Evolutionary conservation across 2,329 filamentous ascomycete genomes (phyloP).

Genomic region (Ophiostoma novo-ulmi): DNA sequence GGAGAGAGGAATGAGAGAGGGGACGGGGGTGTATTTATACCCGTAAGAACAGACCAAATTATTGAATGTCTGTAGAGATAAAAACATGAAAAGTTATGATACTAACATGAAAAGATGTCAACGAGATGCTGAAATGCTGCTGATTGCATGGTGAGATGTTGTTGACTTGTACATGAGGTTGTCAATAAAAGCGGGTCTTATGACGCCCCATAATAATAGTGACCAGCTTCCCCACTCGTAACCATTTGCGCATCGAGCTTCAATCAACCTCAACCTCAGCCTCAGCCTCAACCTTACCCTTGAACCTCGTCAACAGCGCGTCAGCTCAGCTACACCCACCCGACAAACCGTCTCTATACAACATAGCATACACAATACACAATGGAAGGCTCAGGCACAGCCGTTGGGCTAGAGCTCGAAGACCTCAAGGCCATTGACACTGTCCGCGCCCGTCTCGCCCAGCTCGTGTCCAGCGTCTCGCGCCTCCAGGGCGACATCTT

Average conservation of each 20-base stretch:
- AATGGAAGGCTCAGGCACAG: conserved; percentile 30
- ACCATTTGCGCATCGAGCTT: neutral
- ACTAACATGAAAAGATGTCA: neutral
- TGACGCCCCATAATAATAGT: neutral
- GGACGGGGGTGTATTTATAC: neutral
- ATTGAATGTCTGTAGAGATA: neutral
- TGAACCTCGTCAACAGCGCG: neutral
- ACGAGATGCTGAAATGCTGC: neutral
- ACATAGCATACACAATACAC: neutral
- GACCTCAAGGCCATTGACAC: conserved; percentile 66
- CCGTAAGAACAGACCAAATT: neutral
- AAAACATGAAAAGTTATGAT: neutral
- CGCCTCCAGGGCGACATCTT: conserved; percentile 59
- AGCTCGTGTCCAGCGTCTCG: conserved; percentile 63
- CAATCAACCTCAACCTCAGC: neutral
- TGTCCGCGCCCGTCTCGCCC: conserved; percentile 61
- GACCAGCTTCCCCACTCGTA: neutral
- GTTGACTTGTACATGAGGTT: neutral
- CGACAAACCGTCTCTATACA: neutral
- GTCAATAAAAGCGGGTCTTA: neutral
- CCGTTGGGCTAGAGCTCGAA: conserved; percentile 50
- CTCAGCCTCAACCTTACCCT: too few relatives aligned
- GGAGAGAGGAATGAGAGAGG: neutral
- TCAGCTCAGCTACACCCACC: neutral
- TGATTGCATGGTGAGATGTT: neutral